phyloP scores from a whole-genome alignment of 179 eudicot species.

The Silene noctiflora region DNA sequence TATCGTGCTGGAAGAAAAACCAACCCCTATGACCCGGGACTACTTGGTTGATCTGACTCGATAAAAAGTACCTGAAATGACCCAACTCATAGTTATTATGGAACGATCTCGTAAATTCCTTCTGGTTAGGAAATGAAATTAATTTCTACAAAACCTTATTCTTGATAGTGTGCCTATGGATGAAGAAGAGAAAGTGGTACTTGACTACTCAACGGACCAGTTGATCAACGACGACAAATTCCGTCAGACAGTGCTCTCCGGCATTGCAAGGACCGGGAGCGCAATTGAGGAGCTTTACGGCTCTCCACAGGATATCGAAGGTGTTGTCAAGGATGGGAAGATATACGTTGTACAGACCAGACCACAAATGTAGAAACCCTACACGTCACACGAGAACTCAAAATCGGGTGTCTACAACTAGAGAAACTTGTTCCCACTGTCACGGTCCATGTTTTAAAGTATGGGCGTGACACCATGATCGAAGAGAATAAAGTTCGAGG shows the following conservation, averaged over 20 bases:
- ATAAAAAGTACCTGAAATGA: too few relatives aligned
- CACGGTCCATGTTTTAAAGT: too few relatives aligned
- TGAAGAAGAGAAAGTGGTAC: constrained; percentile 77
- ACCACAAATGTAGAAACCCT: constrained; percentile 70
- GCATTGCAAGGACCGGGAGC: constrained; percentile 72
- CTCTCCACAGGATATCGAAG: constrained; percentile 96
- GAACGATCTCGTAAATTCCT: background rate
- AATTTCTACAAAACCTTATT: constrained; percentile 7
- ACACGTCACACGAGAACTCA: background rate
- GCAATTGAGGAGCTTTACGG: constrained; percentile 92
- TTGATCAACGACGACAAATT: constrained; percentile 55
- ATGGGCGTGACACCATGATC: too few relatives aligned
- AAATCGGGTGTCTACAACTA: background rate
- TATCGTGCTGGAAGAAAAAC: too few relatives aligned
- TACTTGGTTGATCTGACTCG: too few relatives aligned
- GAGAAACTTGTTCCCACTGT: too few relatives aligned
- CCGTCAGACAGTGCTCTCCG: constrained; percentile 59
- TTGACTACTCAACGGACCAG: constrained; percentile 77
- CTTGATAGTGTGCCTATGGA: constrained; percentile 89
- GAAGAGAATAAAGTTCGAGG: background rate
- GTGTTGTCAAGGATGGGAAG: constrained; percentile 79
- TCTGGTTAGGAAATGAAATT: background rate
- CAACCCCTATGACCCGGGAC: too few relatives aligned
- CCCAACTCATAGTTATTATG: too few relatives aligned
- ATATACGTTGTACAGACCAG: constrained; percentile 85